Base-by-base conservation (phyloP, 225 moss, liverwort and hornwort genomes). In the Asterella californica region DNA sequence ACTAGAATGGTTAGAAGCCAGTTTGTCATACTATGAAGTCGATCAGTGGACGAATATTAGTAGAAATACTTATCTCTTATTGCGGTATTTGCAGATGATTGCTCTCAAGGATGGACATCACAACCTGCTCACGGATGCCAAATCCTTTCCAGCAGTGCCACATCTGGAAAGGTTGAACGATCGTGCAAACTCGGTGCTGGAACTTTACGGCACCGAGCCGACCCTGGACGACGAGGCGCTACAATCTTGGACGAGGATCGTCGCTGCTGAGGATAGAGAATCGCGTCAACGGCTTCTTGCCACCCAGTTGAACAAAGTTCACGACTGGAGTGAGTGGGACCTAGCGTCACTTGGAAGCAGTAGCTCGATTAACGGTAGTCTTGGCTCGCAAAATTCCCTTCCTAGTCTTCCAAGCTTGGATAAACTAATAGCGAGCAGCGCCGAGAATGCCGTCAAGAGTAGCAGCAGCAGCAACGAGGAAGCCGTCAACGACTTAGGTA, bases 41-140 rank as follows among this genome's bases (percentile, higher is more conserved):
- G 17, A 57, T 17, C 57, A 57, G 5, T 24, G 5, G 24, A 5
- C 21, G 57, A 57, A 19, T 57, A 4, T 15, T 5, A 15, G 18
- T 57, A 7, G 5, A 19, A 7, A 5, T 57, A 24, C 18, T 17
- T 57, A 21, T 57, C 15, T 18, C 57, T 57, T 11, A 57, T 57
- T 57, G 57, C 57, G 57, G 24, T 24, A 15, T 27, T 76, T 79
- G 52, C 90, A 96, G 94, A 61, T 94, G 85, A 91, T 96, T 73
- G 96, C 82, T 9, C 54, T 87, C 68, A 94, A 96, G 78, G 90
- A 90, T 4, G 92, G 88, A 12, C 79, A 79, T 15, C 78, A 81
- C 37, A 90, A 85, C 76, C 64, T 96, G 73, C 91, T 96, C 2
- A 76, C 87, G 32, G 92, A 94, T 78, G 78, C 80, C 24, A 94